These are phyloP conservation scores for Glycine latifolia DNA, from an alignment of 306 rosid genomes.

Conservation along the genomic window DNA sequence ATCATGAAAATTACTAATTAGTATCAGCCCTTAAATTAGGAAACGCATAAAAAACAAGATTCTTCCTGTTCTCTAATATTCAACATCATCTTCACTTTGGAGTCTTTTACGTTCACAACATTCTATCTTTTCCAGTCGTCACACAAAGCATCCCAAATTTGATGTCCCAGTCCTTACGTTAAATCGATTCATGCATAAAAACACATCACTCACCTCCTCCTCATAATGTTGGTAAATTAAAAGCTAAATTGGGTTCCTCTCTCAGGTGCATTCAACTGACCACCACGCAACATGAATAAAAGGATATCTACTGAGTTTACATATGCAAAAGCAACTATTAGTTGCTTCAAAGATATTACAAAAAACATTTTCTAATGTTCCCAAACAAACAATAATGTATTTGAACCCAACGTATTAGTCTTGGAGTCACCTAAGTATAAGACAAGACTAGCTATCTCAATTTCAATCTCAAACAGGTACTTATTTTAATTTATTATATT, in stretches of 20 bases:
- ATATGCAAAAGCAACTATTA: no score
- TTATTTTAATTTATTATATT: no score
- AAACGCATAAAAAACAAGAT: neutral
- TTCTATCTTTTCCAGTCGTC: conserved; percentile 7
- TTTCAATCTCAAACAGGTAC: no score
- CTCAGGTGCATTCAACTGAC: neutral
- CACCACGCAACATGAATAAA: no score
- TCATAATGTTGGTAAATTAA: neutral
- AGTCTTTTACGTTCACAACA: conserved; percentile 17
- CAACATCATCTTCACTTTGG: neutral
- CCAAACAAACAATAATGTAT: no score
- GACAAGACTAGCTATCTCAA: no score
- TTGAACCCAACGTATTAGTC: no score
- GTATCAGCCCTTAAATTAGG: neutral
- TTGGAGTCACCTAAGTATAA: no score
- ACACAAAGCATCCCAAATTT: conserved; percentile 28
- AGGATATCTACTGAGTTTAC: no score
- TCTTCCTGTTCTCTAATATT: neutral
- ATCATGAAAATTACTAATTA: neutral
- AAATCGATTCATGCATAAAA: neutral
- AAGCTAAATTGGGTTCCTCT: neutral
- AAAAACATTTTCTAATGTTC: no score
- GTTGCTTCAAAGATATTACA: no score
- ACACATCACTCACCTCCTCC: neutral
- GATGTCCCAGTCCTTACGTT: conserved; percentile 1